Evolutionary conservation across 495 filamentous ascomycete genomes (phyloP).

Genomic region (Hypoxylon rickii): DNA sequence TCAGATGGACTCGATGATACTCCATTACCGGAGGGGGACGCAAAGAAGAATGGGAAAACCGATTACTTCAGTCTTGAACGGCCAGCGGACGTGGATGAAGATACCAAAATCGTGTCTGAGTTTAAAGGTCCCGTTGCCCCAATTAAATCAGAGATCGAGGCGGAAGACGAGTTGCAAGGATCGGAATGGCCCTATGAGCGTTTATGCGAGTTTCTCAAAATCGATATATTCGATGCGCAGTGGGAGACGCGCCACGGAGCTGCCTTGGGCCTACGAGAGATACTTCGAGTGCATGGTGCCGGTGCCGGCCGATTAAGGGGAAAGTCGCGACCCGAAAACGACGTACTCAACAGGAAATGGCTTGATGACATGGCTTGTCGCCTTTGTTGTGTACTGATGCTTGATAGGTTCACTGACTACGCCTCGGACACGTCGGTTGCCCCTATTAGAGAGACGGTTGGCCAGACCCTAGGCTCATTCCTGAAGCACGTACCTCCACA

Average conservation of each 20-base stretch:
- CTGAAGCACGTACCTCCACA: constrained; percentile 74
- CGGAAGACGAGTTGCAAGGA: constrained; percentile 74
- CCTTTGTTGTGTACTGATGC: constrained; percentile 91
- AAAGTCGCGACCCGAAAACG: constrained; percentile 73
- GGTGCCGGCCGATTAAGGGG: constrained; percentile 83
- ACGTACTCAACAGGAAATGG: constrained; percentile 78
- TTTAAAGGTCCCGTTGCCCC: constrained; percentile 78
- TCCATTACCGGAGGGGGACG: constrained; percentile 61
- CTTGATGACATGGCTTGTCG: constrained; percentile 92
- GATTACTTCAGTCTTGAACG: constrained; percentile 91
- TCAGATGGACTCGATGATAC: constrained; percentile 60
- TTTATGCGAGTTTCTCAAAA: constrained; percentile 87
- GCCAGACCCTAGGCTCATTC: constrained; percentile 90
- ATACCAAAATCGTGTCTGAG: constrained; percentile 89
- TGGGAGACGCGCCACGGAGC: constrained; percentile 99
- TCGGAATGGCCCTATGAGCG: constrained; percentile 93
- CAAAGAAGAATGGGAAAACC: constrained; percentile 71
- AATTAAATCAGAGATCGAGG: constrained; percentile 66
- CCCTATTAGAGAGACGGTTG: constrained; percentile 92
- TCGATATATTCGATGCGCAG: constrained; percentile 89
- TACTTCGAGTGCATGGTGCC: constrained; percentile 86
- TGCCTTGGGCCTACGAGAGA: constrained; percentile 91
- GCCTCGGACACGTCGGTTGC: constrained; percentile 96
- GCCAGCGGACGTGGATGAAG: constrained; percentile 73
- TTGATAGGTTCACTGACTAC: constrained; percentile 97